Percentiles rank a stretch among this genome's conserved stretches.
These are phyloP conservation scores for Laguncularia racemosa DNA, from an alignment of 345 rosid species.

Conservation along the genomic window DNA sequence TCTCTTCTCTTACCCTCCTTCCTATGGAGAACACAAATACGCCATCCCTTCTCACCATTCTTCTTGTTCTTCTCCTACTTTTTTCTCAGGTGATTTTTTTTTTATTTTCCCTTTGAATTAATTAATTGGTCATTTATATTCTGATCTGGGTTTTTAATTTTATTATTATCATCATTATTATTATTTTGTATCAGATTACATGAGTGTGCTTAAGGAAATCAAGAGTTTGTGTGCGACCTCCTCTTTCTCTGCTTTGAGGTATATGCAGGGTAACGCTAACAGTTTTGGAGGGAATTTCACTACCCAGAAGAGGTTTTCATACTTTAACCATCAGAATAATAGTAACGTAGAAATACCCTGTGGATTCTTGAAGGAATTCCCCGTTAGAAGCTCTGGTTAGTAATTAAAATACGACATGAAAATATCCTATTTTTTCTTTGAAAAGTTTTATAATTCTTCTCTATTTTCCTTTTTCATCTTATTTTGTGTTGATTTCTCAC, in stretches of 20 bases:
- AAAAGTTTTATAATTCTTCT: too few species aligned
- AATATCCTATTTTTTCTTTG: too few species aligned
- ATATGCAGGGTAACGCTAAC: conserved; percentile 35
- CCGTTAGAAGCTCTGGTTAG: conserved; percentile 57
- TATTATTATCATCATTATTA: too few species aligned
- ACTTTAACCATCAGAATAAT: conserved; percentile 23
- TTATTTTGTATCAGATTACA: conserved; percentile 39
- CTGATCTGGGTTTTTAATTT: too few species aligned
- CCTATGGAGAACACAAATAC: conserved; percentile 84
- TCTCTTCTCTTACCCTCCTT: conserved; percentile 65
- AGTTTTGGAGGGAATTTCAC: conserved; percentile 67
- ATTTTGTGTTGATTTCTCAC: not conserved
- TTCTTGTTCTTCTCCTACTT: conserved; percentile 61
- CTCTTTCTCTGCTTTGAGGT: conserved; percentile 31
- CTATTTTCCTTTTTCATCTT: not conserved
- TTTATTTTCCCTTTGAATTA: not conserved
- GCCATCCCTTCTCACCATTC: conserved; percentile 63
- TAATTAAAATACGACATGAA: not conserved
- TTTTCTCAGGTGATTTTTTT: conserved; percentile 46
- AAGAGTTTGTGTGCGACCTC: conserved; percentile 28
- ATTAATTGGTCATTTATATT: too few species aligned
- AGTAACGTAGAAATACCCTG: conserved; percentile 51
- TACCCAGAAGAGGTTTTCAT: conserved; percentile 49
- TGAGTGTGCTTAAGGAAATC: conserved; percentile 42
- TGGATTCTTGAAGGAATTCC: conserved; percentile 64